Conservation (phyloP, 441 rosid genomes). For the Melastoma candidum region DNA sequence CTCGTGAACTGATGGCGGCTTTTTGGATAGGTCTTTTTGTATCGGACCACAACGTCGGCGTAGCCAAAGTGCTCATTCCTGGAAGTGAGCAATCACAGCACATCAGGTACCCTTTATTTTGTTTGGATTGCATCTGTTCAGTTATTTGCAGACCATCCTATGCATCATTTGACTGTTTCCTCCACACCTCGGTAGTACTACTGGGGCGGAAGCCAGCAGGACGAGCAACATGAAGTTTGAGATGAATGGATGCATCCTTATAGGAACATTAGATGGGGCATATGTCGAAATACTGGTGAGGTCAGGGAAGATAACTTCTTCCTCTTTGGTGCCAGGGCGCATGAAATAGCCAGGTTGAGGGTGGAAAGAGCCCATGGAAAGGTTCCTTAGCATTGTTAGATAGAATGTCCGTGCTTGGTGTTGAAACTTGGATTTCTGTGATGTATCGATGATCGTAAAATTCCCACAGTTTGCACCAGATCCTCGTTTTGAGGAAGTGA, state of each 20-base stretch:
- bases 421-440: neutral
- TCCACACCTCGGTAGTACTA: conserved; percentile 41
- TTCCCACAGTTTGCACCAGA: conserved; percentile 64
- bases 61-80: conserved; percentile 92
- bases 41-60: conserved; percentile 94
- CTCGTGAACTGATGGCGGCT: neutral
- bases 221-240: conserved; percentile 99
- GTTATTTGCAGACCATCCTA: no score
- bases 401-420: neutral
- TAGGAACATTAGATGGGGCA: conserved; percentile 97
- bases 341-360: conserved; percentile 70
- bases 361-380: conserved; percentile 82
- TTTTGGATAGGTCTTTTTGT: conserved; percentile 65
- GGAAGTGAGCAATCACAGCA: conserved; percentile 97
- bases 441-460: neutral
- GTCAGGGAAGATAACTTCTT: conserved; percentile 92
- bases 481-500: conserved; percentile 80
- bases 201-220: conserved; percentile 99
- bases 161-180: no score
- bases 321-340: conserved; percentile 86
- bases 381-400: conserved; percentile 28
- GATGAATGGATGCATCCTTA: conserved; percentile 85
- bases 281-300: conserved; percentile 91
- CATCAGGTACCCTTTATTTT: conserved; percentile 55
- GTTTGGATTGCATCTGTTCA: neutral